Evolutionary conservation across 2,329 filamentous ascomycete species (phyloP), one percentile per base, ranked within the genome.

Genomic region (Penicillium sp.): DNA sequence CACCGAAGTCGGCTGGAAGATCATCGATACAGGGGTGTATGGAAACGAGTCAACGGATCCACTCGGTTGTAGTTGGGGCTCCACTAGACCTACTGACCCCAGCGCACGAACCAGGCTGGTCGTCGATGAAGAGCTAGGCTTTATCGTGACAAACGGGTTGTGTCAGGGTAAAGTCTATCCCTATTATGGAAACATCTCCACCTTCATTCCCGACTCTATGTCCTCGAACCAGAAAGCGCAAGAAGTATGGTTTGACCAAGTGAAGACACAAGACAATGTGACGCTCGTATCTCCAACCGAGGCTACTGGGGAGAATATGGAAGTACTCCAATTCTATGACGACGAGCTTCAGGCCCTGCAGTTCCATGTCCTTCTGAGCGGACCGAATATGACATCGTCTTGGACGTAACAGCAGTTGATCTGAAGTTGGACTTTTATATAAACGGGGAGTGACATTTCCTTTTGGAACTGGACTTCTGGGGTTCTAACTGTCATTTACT

Each of bases 241-340:
- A 42, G 42, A 42, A 6, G 52, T 51, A 8, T 51, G 52, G 52
- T 28, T 33, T 23, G 42, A 43, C 4, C 39, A 34, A 23, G 49
- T 33, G 46, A 36, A 49, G 31, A 14, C 45, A 1, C 18, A 45
- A 24, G 52, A 18, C 23, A 18, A 23, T n/a, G 23, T 45, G 5
- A 24, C 46, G 2, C 3, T 54, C 2, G 26, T 54, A 13, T 24
- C 46, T 45, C 51, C 52, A 0, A 24, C 39, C 19, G 42, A 23
- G 8, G 52, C 47, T 8, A 54, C 21, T 3, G 52, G 52, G 2
- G 52, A 54, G 13, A 54, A 47, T 8, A 26, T 51, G 2, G 42
- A 54, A 26, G 47, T 54, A 4, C 47, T 54, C 9, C 52, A 54
- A 34, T 54, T 18, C 21, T 54, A 54, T 31, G 36, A 51, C 24